Percentiles rank a stretch among this genome's conserved stretches.
Conservation (phyloP, 306 rosid genomes). For the Leucaena leucocephala region DNA sequence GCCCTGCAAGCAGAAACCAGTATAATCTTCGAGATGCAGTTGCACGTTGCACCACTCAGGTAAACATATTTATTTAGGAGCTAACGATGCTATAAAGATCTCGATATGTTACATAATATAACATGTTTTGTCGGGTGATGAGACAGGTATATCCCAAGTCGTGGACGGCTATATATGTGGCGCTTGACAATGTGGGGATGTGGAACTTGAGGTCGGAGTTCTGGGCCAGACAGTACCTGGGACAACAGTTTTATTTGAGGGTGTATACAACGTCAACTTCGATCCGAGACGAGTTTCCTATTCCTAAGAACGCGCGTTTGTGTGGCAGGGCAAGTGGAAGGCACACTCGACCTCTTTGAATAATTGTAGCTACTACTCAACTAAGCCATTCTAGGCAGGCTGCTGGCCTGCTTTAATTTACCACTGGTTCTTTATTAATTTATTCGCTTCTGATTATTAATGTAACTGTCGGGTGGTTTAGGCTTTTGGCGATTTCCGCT, state of each 20-base stretch:
- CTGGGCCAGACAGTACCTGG: slow-evolving; percentile 93
- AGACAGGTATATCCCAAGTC: slow-evolving; percentile 72
- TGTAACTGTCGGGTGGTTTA: neutral
- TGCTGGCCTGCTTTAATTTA: neutral
- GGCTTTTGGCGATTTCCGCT: slow-evolving; percentile 26
- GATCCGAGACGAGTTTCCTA: slow-evolving; percentile 82
- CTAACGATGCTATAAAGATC: neutral
- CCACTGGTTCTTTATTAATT: neutral
- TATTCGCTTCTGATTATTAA: neutral
- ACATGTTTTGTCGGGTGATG: neutral
- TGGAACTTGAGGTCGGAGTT: slow-evolving; percentile 94
- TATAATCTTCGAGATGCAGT: slow-evolving; percentile 92
- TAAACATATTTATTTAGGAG: neutral
- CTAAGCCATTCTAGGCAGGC: neutral
- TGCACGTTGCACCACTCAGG: slow-evolving; percentile 84
- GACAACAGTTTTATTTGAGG: slow-evolving; percentile 82
- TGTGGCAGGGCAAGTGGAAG: slow-evolving; percentile 85
- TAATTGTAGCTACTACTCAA: neutral
- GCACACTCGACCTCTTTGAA: slow-evolving; percentile 80
- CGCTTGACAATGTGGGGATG: slow-evolving; percentile 96
- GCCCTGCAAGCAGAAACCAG: slow-evolving; percentile 55
- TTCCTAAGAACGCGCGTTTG: slow-evolving; percentile 84
- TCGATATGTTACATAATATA: neutral
- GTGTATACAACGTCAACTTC: slow-evolving; percentile 76
- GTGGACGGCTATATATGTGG: slow-evolving; percentile 89